Percentiles rank a stretch among this genome's conserved stretches.
Conservation (phyloP, 2,329 filamentous ascomycete genomes). For the Pseudopithomyces chartarum region DNA sequence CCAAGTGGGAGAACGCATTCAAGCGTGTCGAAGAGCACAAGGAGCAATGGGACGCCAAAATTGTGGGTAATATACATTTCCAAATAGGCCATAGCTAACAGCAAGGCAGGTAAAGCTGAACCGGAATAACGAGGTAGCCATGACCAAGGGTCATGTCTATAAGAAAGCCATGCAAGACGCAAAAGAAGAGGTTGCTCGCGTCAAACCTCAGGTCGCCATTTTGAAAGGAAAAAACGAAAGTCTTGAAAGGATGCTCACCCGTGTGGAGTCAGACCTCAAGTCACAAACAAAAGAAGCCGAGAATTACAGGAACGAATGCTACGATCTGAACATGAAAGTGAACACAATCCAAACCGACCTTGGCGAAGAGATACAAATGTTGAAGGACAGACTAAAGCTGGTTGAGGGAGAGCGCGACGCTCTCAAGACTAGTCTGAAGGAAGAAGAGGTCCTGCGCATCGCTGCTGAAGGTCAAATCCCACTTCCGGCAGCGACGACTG, state of each 20-base stretch:
- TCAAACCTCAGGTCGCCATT: conserved; percentile 17
- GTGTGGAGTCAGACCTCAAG: conserved; percentile 36
- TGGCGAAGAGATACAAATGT: conserved; percentile 69
- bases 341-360: conserved; percentile 66
- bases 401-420: conserved; percentile 77
- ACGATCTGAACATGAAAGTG: conserved; percentile 53
- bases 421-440: conserved; percentile 72
- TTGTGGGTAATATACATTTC: conserved; percentile 22
- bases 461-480: conserved; percentile 74
- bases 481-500: conserved; percentile 59
- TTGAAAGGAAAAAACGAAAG: conserved; percentile 36
- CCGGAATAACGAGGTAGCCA: conserved; percentile 27
- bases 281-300: conserved; percentile 40
- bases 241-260: conserved; percentile 31
- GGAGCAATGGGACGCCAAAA: conserved; percentile 29
- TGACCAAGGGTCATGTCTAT: conserved; percentile 27
- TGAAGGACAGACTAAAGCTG: conserved; percentile 66
- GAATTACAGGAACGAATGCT: conserved; percentile 49
- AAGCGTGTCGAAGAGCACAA: conserved; percentile 37
- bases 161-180: conserved; percentile 30
- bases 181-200: conserved; percentile 24
- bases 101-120: conserved; percentile 26
- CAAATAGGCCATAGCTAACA: background rate
- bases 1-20: conserved; percentile 40
- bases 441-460: conserved; percentile 74